phyloP scores from a whole-genome alignment of 202 grass and related monocot genomes.

The Eragrostis tef region DNA sequence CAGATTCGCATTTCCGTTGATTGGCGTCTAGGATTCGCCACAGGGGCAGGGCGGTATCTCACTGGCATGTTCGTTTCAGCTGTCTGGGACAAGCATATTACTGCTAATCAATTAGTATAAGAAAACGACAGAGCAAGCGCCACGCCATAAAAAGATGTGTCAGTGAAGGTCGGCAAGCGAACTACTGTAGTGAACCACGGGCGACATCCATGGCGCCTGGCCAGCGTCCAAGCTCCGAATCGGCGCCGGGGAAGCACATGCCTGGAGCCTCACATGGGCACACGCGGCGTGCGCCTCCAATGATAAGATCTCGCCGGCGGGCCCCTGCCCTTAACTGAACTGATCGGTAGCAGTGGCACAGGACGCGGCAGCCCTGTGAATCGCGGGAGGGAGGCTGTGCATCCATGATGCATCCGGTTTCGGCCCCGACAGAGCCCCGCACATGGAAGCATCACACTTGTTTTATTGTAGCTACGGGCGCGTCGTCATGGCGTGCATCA shows the following conservation, averaged over 20 bases:
- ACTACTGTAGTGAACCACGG: no score
- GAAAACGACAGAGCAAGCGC: no score
- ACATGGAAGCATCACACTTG: not conserved
- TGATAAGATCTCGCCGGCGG: slow-evolving; percentile 14
- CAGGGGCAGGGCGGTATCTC: no score
- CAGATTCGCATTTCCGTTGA: no score
- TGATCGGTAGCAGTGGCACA: not conserved
- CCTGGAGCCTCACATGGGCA: not conserved
- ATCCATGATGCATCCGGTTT: not conserved
- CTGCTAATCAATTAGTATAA: no score
- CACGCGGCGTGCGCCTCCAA: not conserved
- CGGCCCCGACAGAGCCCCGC: not conserved
- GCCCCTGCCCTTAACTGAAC: not conserved
- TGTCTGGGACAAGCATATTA: no score
- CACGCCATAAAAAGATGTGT: no score
- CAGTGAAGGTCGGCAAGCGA: no score
- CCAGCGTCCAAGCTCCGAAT: not conserved
- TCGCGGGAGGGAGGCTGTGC: not conserved
- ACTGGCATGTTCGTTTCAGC: no score
- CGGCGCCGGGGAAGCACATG: not conserved
- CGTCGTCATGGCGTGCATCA: not conserved
- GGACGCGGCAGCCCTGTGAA: not conserved
- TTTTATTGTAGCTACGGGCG: no score
- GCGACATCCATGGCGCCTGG: no score
- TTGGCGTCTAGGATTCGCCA: no score